These are phyloP conservation scores for Groenewaldozyma auringiensis DNA, from an alignment of 1,139 yeast species.

Conservation along the genomic window DNA sequence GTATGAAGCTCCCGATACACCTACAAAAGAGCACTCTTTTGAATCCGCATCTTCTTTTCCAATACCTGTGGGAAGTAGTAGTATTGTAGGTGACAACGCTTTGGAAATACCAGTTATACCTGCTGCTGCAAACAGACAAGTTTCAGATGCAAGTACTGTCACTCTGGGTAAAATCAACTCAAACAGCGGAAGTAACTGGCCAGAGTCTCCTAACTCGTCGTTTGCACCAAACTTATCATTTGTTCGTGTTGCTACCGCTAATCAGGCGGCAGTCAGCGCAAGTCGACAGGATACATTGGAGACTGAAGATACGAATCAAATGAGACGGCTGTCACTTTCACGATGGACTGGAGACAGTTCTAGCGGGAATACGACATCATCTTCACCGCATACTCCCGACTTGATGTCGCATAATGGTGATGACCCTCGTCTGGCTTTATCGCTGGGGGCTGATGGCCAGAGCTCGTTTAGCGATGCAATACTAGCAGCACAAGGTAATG, in stretches of 20 bases:
- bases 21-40: slow-evolving; percentile 17
- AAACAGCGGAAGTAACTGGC: too few relatives aligned
- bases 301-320: background rate
- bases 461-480: background rate
- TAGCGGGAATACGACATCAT: slow-evolving; percentile 16
- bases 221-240: background rate
- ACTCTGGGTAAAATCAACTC: slow-evolving; percentile 9
- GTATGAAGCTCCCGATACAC: slow-evolving; percentile 18
- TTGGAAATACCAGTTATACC: slow-evolving; percentile 4
- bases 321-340: slow-evolving; percentile 10
- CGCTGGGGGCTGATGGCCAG: background rate
- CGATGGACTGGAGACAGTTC: slow-evolving; percentile 17
- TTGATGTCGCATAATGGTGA: slow-evolving; percentile 8
- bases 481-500: slow-evolving; percentile 3
- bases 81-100: too few relatives aligned
- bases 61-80: background rate
- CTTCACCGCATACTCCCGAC: slow-evolving; percentile 23
- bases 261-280: background rate
- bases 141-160: slow-evolving; percentile 19
- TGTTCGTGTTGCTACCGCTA: background rate
- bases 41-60: background rate
- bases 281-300: background rate
- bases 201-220: background rate
- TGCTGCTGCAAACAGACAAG: slow-evolving; percentile 12
- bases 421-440: background rate